Evolutionary conservation across 805 yeast genomes (phyloP).

Genomic region (Ogataea degrootiae): DNA sequence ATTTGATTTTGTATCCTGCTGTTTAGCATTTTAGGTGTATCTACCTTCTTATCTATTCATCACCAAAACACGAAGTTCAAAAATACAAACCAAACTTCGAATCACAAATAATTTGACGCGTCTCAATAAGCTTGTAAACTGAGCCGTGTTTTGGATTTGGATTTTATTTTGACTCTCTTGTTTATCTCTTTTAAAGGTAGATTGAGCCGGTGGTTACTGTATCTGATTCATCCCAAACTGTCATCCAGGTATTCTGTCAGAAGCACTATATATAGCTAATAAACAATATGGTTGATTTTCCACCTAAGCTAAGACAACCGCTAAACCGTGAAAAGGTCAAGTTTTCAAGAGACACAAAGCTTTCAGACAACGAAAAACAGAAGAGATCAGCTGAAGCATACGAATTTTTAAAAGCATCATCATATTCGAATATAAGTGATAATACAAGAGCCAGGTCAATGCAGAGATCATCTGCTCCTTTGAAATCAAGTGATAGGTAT

Average conservation of each 20-base stretch:
- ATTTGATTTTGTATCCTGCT: not conserved
- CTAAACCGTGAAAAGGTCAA: conserved; percentile 10
- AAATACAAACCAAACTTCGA: no score
- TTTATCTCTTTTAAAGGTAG: no score
- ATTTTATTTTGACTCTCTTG: no score
- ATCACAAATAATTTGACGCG: no score
- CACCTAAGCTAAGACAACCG: conserved; percentile 6
- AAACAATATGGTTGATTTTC: conserved; percentile 1
- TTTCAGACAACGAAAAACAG: conserved; percentile 15
- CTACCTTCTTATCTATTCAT: not conserved
- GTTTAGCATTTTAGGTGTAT: not conserved
- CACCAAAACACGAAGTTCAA: no score
- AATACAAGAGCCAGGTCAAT: not conserved
- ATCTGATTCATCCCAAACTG: no score
- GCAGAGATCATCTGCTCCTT: conserved; percentile 5
- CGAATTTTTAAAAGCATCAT: conserved; percentile 6
- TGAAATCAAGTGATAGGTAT: not conserved
- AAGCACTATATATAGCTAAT: not conserved
- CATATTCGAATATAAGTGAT: not conserved
- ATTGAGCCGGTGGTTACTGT: no score
- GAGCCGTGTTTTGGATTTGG: no score
- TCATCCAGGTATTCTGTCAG: not conserved
- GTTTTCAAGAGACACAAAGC: conserved; percentile 14
- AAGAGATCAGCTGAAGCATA: conserved; percentile 12
- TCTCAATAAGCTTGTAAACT: no score